These are phyloP conservation scores for Heritiera fomes DNA, from an alignment of 345 rosid genomes.

Conservation along the genomic window DNA sequence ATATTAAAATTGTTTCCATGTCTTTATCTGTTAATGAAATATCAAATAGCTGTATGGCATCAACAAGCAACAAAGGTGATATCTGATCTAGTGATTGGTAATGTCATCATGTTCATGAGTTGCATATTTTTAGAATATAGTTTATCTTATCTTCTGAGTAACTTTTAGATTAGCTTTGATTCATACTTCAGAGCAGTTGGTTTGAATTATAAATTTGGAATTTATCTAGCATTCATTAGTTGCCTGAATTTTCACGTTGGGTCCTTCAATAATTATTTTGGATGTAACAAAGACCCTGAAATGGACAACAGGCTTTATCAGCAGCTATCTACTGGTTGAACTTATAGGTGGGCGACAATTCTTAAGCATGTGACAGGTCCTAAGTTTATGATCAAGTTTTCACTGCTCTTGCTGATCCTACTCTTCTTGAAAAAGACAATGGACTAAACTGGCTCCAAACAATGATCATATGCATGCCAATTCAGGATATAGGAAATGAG, in stretches of 20 bases:
- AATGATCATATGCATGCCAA: background rate
- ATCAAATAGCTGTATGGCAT: background rate
- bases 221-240: slow-evolving; percentile 5
- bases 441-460: slow-evolving; percentile 26
- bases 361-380: slow-evolving; percentile 40
- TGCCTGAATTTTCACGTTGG: background rate
- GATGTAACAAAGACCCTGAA: slow-evolving; percentile 69
- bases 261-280: slow-evolving; percentile 31
- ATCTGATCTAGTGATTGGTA: background rate
- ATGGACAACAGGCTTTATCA: slow-evolving; percentile 89
- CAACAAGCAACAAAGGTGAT: background rate
- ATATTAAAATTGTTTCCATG: background rate
- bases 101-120: background rate
- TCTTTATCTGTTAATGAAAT: background rate
- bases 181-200: background rate
- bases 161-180: background rate
- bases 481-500: background rate
- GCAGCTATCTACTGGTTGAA: slow-evolving; percentile 99
- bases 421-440: slow-evolving; percentile 53
- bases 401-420: slow-evolving; percentile 55
- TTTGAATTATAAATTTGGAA: background rate
- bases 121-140: background rate
- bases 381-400: slow-evolving; percentile 56
- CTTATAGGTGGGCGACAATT: slow-evolving; percentile 85
- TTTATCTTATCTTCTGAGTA: background rate